Conservation (phyloP, 176 grass and related monocot species). For the Phyllostachys edulis region DNA sequence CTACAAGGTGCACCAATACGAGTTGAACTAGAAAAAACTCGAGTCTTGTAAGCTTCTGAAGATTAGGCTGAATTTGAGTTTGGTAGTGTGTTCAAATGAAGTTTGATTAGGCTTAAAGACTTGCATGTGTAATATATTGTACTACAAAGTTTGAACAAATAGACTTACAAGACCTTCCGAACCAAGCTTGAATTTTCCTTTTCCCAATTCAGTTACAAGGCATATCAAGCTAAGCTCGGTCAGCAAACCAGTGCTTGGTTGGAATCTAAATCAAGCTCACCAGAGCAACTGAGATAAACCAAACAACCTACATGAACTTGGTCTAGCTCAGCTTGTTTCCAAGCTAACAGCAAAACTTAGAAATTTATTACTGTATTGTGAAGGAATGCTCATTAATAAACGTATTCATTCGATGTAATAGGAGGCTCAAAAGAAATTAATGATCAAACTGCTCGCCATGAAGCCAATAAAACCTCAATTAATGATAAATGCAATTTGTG, state of each 20-base stretch:
- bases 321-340: neutral
- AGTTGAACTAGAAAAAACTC: neutral
- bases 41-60: neutral
- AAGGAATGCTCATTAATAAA: neutral
- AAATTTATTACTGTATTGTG: neutral
- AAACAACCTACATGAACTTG: neutral
- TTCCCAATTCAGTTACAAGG: neutral
- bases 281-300: neutral
- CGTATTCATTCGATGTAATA: neutral
- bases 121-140: neutral
- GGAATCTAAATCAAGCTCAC: neutral
- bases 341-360: neutral
- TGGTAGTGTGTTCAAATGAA: neutral
- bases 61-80: neutral
- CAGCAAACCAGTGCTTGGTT: neutral
- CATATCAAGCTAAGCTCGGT: neutral
- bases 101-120: neutral
- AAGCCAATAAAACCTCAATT: neutral
- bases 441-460: neutral
- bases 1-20: neutral
- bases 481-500: neutral
- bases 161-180: neutral
- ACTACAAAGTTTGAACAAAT: neutral
- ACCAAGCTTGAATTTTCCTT: neutral
- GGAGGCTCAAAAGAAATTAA: neutral